Percentiles rank a stretch among this genome's conserved stretches.
These are phyloP conservation scores for Corchorus capsularis DNA, from an alignment of 345 rosid genomes.

Conservation along the genomic window DNA sequence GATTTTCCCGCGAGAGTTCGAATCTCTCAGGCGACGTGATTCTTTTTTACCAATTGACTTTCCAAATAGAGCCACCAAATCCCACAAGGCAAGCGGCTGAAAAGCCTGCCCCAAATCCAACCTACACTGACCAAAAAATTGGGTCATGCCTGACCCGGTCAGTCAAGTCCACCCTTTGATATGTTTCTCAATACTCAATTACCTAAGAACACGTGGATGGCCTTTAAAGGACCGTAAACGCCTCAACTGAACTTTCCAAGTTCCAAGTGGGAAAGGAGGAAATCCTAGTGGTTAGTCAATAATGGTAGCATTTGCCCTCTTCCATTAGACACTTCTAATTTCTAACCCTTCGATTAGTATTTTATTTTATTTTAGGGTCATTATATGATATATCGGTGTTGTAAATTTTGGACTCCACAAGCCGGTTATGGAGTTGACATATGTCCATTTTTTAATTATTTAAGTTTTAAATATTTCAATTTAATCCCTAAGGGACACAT, in stretches of 20 bases:
- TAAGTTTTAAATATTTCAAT: no score
- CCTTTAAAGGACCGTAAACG: not conserved
- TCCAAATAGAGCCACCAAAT: not conserved
- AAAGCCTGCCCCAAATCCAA: slow-evolving; percentile 3
- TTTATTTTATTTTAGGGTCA: not conserved
- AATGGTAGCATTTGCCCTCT: slow-evolving; percentile 16
- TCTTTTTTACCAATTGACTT: not conserved
- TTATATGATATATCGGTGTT: no score
- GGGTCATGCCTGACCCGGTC: not conserved
- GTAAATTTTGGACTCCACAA: no score
- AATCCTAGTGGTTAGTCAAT: not conserved
- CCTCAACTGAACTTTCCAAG: not conserved
- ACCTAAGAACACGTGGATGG: not conserved
- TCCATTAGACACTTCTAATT: slow-evolving; percentile 3
- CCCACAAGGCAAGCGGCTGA: not conserved
- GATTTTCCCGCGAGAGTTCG: slow-evolving; percentile 80
- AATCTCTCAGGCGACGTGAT: slow-evolving; percentile 64
- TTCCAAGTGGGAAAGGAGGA: not conserved
- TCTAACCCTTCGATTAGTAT: not conserved
- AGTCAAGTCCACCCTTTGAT: not conserved
- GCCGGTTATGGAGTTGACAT: no score
- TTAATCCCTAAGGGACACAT: no score
- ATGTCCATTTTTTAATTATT: no score
- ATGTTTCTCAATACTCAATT: not conserved
- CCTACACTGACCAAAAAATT: not conserved